Evolutionary conservation across 495 filamentous ascomycete species (phyloP).

Genomic region (Penicillium herquei): DNA sequence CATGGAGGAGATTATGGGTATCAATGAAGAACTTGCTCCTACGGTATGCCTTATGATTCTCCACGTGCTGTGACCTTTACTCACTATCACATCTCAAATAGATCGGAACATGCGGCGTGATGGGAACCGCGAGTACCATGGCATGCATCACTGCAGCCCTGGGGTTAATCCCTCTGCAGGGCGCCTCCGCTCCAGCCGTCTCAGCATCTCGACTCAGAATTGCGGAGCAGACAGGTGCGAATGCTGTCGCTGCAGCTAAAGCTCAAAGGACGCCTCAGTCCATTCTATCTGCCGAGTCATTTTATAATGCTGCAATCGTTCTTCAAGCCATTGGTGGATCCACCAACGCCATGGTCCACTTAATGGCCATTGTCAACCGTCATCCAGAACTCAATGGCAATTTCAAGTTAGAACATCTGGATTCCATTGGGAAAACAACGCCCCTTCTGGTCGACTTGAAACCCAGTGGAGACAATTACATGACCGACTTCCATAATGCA

Average conservation of each 20-base stretch:
- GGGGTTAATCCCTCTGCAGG: constrained; percentile 56
- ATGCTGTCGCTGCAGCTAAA: constrained; percentile 44
- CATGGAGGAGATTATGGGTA: background rate
- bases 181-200: constrained; percentile 59
- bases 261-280: constrained; percentile 43
- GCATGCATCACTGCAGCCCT: constrained; percentile 58
- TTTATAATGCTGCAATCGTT: constrained; percentile 61
- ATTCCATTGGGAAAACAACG: constrained; percentile 52
- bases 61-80: background rate
- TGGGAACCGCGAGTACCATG: constrained; percentile 66
- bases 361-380: constrained; percentile 59
- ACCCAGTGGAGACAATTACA: constrained; percentile 62
- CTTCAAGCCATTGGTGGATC: constrained; percentile 65
- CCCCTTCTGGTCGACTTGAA: constrained; percentile 62
- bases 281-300: constrained; percentile 54
- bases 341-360: constrained; percentile 61
- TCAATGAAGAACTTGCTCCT: background rate
- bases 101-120: constrained; percentile 61
- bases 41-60: background rate
- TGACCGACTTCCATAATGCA: constrained; percentile 64
- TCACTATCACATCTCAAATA: constrained; percentile 11
- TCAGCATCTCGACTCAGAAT: constrained; percentile 57
- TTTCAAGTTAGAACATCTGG: constrained; percentile 52
- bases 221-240: constrained; percentile 56
- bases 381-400: constrained; percentile 48